Percentiles rank a stretch among this genome's conserved stretches.
These are phyloP conservation scores for Lecanicillium sp. DNA, from an alignment of 2,329 filamentous ascomycete genomes.

Conservation along the genomic window DNA sequence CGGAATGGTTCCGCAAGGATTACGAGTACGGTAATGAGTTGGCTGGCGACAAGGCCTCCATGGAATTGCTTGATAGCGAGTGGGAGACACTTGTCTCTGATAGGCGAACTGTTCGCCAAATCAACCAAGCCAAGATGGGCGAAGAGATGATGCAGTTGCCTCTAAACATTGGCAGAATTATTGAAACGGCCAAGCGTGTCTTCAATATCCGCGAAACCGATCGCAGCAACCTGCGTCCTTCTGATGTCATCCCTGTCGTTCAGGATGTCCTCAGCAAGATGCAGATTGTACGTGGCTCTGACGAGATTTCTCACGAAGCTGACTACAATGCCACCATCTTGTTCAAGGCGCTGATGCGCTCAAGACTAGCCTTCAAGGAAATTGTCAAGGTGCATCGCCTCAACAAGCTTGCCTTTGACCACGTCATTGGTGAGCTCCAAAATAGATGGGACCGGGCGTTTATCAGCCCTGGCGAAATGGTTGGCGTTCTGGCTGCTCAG, in stretches of 20 bases:
- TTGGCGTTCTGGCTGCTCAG: constrained; percentile 92
- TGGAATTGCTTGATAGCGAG: constrained; percentile 80
- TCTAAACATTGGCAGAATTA: constrained; percentile 83
- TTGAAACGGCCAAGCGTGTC: constrained; percentile 80
- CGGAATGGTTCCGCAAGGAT: constrained; percentile 52
- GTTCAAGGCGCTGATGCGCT: constrained; percentile 87
- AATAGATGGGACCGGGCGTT: constrained; percentile 78
- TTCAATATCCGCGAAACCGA: constrained; percentile 83
- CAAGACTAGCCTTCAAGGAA: constrained; percentile 85
- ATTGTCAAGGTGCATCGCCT: constrained; percentile 78
- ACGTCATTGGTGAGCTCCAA: constrained; percentile 85
- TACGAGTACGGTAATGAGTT: constrained; percentile 79
- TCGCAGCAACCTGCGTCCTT: constrained; percentile 82
- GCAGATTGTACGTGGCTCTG: constrained; percentile 77
- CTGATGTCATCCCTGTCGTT: constrained; percentile 77
- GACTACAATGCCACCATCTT: constrained; percentile 82
- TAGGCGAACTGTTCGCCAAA: constrained; percentile 63
- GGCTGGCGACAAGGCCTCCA: constrained; percentile 76
- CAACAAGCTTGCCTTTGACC: constrained; percentile 86
- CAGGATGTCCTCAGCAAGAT: constrained; percentile 67
- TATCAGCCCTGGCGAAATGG: constrained; percentile 95
- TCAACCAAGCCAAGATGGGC: constrained; percentile 60
- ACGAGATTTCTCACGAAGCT: constrained; percentile 75
- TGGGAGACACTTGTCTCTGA: constrained; percentile 72
- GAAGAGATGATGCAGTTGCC: constrained; percentile 86